A percentile compares a stretch with the other conserved stretches of the same genome.
These are phyloP conservation scores for Nakaseomyces bracarensis DNA, from an alignment of 1,139 yeast species.

Conservation along the genomic window DNA sequence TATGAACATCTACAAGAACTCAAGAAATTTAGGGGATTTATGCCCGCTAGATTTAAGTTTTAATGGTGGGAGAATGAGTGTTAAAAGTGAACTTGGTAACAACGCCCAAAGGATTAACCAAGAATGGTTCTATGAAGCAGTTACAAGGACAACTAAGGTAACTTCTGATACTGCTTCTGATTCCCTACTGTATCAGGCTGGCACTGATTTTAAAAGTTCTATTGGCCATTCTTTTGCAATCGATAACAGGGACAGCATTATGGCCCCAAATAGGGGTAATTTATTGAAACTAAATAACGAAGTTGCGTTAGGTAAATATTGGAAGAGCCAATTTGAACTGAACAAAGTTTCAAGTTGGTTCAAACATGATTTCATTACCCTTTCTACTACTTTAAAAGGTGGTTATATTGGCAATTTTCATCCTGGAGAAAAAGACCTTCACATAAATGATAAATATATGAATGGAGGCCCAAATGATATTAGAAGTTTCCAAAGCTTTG, in stretches of 20 bases:
- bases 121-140: conserved; percentile 57
- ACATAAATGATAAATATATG: conserved; percentile 43
- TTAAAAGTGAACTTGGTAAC: conserved; percentile 9
- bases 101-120: conserved; percentile 33
- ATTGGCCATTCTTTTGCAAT: conserved; percentile 43
- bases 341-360: conserved; percentile 36
- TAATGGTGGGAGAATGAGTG: conserved; percentile 10
- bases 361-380: conserved; percentile 28
- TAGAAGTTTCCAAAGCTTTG: conserved; percentile 40
- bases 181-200: conserved; percentile 40
- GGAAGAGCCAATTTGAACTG: conserved; percentile 38
- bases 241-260: conserved; percentile 51
- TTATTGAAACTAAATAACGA: conserved; percentile 50
- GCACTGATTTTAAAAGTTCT: conserved; percentile 53
- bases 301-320: conserved; percentile 27
- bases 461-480: conserved; percentile 43
- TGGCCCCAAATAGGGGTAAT: conserved; percentile 53
- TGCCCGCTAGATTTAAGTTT: conserved; percentile 5
- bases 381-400: conserved; percentile 40
- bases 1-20: conserved; percentile 46
- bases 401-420: conserved; percentile 44
- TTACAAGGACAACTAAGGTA: conserved; percentile 52
- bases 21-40: conserved; percentile 49
- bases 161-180: conserved; percentile 28
- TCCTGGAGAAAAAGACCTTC: conserved; percentile 21